phyloP scores from a whole-genome alignment of 1,284 basidiomycete species.

The Bjerkandera adusta region DNA sequence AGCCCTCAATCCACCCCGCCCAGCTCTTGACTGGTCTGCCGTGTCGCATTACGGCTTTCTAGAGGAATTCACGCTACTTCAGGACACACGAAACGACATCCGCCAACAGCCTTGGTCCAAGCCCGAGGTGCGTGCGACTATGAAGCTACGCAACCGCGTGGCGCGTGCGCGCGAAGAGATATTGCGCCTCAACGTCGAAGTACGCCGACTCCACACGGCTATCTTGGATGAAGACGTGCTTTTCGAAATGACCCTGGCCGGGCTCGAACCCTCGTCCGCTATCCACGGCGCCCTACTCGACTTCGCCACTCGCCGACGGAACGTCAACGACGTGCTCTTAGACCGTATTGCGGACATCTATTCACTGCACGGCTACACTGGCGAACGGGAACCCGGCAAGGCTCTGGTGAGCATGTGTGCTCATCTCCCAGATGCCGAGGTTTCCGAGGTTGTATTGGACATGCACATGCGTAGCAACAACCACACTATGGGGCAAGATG shows the following conservation, averaged over 20 bases:
- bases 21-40: slow-evolving; percentile 25
- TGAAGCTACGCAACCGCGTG: slow-evolving; percentile 27
- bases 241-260: not conserved
- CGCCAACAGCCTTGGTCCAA: slow-evolving; percentile 28
- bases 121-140: slow-evolving; percentile 23
- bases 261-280: slow-evolving; percentile 1
- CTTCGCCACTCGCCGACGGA: slow-evolving; percentile 4
- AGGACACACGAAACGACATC: slow-evolving; percentile 29
- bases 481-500: too few relatives aligned
- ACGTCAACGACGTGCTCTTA: slow-evolving; percentile 7
- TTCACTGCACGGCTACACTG: slow-evolving; percentile 5
- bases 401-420: too few relatives aligned
- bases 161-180: slow-evolving; percentile 34
- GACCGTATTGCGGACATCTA: slow-evolving; percentile 5
- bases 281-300: slow-evolving; percentile 6
- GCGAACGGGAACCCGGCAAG: slow-evolving; percentile 6
- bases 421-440: too few relatives aligned
- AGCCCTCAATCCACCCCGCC: slow-evolving; percentile 24
- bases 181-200: slow-evolving; percentile 28
- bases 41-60: slow-evolving; percentile 33
- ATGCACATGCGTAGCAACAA: too few relatives aligned
- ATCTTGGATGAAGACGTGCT: slow-evolving; percentile 25
- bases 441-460: too few relatives aligned
- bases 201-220: slow-evolving; percentile 24
- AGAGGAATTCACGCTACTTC: slow-evolving; percentile 35